phyloP scores from a whole-genome alignment of 108 stramenopile genomes.

The Epithemia pelagica region DNA sequence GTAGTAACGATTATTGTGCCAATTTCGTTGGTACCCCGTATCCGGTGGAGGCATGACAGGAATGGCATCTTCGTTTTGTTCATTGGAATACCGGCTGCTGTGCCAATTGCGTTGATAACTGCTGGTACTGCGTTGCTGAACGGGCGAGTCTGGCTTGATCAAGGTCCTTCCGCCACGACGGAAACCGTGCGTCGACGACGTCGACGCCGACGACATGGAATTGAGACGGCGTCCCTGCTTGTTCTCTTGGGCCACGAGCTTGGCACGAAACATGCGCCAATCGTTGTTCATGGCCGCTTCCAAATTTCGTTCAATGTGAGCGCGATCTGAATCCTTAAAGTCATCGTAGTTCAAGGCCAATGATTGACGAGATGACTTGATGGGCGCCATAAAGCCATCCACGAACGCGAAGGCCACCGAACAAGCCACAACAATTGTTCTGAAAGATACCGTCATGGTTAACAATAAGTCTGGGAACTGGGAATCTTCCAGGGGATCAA shows the following conservation, averaged over 20 bases:
- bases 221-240: background rate
- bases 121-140: slow-evolving; percentile 47
- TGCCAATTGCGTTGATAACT: background rate
- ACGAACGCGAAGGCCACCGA: background rate
- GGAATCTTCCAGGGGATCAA: no score
- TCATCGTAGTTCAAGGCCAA: background rate
- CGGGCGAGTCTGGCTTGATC: slow-evolving; percentile 62
- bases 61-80: slow-evolving; percentile 54
- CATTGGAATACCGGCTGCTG: slow-evolving; percentile 40
- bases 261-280: slow-evolving; percentile 82
- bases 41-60: slow-evolving; percentile 3
- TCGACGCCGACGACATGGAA: background rate
- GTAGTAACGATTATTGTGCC: slow-evolving; percentile 5
- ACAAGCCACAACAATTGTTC: background rate
- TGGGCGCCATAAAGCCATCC: background rate
- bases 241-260: slow-evolving; percentile 68
- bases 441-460: background rate
- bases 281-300: slow-evolving; percentile 79
- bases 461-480: no score
- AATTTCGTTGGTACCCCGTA: slow-evolving; percentile 3
- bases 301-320: slow-evolving; percentile 64
- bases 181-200: slow-evolving; percentile 22
- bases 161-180: slow-evolving; percentile 40
- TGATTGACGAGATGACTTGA: background rate
- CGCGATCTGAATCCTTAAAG: slow-evolving; percentile 61